Conservation (phyloP, 2,329 filamentous ascomycete genomes). For the Seiridium cupressi region DNA sequence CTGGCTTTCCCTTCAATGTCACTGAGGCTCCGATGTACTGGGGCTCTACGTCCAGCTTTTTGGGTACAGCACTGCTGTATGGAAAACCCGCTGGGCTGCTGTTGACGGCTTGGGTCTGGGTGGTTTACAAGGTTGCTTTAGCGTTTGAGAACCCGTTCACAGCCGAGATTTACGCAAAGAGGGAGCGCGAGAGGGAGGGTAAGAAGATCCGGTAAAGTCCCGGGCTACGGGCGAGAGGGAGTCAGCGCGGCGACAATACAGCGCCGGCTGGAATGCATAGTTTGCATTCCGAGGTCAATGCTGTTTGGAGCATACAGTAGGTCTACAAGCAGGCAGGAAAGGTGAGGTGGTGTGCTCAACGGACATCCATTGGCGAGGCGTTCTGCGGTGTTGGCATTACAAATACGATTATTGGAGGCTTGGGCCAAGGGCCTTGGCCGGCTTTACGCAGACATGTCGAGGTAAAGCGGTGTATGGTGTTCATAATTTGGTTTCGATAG, state of each 20-base stretch:
- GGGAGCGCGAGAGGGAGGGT: slow-evolving; percentile 55
- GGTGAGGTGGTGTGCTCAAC: slow-evolving; percentile 10
- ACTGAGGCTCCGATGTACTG: slow-evolving; percentile 94
- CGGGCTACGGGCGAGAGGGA: background rate
- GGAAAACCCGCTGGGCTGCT: slow-evolving; percentile 85
- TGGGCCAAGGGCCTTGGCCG: background rate
- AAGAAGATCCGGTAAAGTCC: slow-evolving; percentile 47
- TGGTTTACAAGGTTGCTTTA: slow-evolving; percentile 79
- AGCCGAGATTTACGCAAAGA: slow-evolving; percentile 85
- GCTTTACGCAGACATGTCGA: background rate
- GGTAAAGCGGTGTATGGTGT: background rate
- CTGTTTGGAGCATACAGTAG: no score
- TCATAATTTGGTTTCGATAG: background rate
- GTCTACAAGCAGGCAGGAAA: background rate
- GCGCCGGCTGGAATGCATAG: no score
- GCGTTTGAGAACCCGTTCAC: slow-evolving; percentile 94
- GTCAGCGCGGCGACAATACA: background rate
- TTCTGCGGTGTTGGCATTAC: slow-evolving; percentile 6
- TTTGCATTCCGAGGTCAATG: no score
- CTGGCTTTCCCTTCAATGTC: slow-evolving; percentile 93
- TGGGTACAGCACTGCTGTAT: slow-evolving; percentile 80
- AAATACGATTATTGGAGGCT: background rate
- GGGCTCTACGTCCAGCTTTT: slow-evolving; percentile 87
- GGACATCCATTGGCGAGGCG: slow-evolving; percentile 10
- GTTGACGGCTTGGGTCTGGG: slow-evolving; percentile 70